Conservation (phyloP, 2,329 filamentous ascomycete genomes). For the Colletotrichum sp. region DNA sequence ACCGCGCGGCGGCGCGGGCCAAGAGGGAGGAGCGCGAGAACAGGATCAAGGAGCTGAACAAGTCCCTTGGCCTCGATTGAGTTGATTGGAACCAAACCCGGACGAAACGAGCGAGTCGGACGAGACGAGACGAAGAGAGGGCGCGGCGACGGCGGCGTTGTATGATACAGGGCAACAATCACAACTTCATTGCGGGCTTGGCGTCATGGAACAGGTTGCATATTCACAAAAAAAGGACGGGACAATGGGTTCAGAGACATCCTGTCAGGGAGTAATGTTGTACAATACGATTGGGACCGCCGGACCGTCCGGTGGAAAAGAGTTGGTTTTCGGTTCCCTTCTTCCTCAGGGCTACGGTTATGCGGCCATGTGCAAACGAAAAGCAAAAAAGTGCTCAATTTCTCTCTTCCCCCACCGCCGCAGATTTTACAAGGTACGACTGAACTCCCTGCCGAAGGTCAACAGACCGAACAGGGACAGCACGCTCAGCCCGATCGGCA, state of each 20-base stretch:
- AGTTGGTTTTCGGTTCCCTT: not conserved
- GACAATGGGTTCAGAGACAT: not conserved
- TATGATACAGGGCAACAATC: not conserved
- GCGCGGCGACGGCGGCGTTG: not conserved
- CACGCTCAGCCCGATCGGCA: constrained; percentile 80
- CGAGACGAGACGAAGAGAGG: not conserved
- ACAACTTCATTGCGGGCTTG: not conserved
- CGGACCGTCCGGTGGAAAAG: not conserved
- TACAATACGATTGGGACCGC: not conserved
- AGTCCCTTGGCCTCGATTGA: constrained; percentile 32
- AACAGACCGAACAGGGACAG: constrained; percentile 79
- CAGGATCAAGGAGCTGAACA: constrained; percentile 73
- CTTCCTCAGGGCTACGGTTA: not conserved
- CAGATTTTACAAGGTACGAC: constrained; percentile 39
- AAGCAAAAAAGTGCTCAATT: not conserved
- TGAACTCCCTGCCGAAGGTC: constrained; percentile 77
- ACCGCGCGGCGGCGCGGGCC: constrained; percentile 71
- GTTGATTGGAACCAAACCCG: too few relatives aligned
- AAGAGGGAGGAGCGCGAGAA: constrained; percentile 72
- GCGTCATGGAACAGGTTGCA: not conserved
- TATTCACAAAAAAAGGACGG: not conserved
- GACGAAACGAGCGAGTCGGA: not conserved
- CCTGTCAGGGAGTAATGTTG: not conserved
- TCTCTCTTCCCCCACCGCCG: not conserved
- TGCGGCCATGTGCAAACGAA: not conserved